Evolutionary conservation across 192 early-diverging fungal species (phyloP).

Genomic region (Podila epigama): DNA sequence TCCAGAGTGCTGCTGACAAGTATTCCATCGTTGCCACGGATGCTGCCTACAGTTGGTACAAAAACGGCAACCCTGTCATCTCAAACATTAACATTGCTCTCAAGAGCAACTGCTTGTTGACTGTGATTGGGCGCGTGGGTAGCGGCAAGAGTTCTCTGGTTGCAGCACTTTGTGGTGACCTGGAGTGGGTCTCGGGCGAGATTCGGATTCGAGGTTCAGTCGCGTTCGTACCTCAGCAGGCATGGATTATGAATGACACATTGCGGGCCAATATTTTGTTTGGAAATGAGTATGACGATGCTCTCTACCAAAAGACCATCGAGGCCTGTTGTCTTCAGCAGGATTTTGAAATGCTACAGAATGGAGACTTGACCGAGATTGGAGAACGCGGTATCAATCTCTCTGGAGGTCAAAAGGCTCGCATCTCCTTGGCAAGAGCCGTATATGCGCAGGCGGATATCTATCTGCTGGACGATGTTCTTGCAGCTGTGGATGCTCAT

Average conservation of each 20-base stretch:
- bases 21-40: conserved; percentile 6
- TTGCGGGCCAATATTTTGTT: conserved; percentile 90
- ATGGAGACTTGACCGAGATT: conserved; percentile 89
- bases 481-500: conserved; percentile 41
- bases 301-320: conserved; percentile 70
- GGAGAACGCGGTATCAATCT: conserved; percentile 86
- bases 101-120: conserved; percentile 4
- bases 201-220: conserved; percentile 67
- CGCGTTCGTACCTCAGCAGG: conserved; percentile 67
- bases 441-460: conserved; percentile 76
- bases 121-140: conserved; percentile 27
- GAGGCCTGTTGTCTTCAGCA: conserved; percentile 80
- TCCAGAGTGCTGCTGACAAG: conserved; percentile 1
- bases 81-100: neutral
- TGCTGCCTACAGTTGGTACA: conserved; percentile 16
- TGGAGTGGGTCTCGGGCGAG: conserved; percentile 68
- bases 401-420: conserved; percentile 85
- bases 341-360: conserved; percentile 82
- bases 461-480: conserved; percentile 65
- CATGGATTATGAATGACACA: conserved; percentile 95
- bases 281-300: conserved; percentile 72
- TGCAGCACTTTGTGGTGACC: conserved; percentile 79
- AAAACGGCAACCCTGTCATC: conserved; percentile 1
- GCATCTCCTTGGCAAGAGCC: conserved; percentile 58
- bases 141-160: conserved; percentile 56